Base-by-base conservation (phyloP, 2,329 filamentous ascomycete species). In the Clarireedia paspali region DNA sequence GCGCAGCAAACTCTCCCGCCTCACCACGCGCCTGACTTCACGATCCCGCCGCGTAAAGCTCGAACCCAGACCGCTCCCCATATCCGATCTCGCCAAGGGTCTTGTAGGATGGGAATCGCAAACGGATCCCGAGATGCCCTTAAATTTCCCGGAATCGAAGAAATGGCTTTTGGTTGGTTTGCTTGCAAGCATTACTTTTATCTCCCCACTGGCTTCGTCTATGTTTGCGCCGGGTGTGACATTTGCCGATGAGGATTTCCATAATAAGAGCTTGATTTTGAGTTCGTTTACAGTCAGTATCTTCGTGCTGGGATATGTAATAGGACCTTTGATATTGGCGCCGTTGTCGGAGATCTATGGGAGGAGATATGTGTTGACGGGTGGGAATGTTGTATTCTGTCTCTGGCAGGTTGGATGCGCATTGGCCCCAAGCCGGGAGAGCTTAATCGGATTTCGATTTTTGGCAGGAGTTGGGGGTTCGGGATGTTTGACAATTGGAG, bases 191-290 rank as follows among this genome's bases (percentile, higher is more conserved):
- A 72, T 72, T 30, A 67, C 64, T 6, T 64, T 69, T 45, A 64
- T 69, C 57, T 69, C 63, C 2, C 65, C 66, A 7, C 60, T 67
- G 44, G 66, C 66, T 2, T 75, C 73, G 2, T 75, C 73, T 14
- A 87, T 88, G 72, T 85, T 89, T 64, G 85, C 85, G 0, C 85
- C 86, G 0, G 84, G 80, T 7, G 81, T 88, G 0, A 77, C 80
- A 0, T 71, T 81, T 4, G 74, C 89, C 0, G 78, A 86, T 74
- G 55, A 65, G 10, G 82, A 87, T 17, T 89, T 89, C 60, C 34
- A 73, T 24, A 72, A 72, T 4, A 69, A 65, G 14, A 72, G 66
- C 56, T 59, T 68, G 9, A 71, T 23, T 60, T 71, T 88, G 2
- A 79, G 76, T 1, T 76, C 81, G 0, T 50, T 89, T 55, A 82